Evolutionary conservation across 1,139 yeast genomes (phyloP), one percentile per base, ranked within the genome.

Genomic region (Hyphopichia pseudoburtonii): DNA sequence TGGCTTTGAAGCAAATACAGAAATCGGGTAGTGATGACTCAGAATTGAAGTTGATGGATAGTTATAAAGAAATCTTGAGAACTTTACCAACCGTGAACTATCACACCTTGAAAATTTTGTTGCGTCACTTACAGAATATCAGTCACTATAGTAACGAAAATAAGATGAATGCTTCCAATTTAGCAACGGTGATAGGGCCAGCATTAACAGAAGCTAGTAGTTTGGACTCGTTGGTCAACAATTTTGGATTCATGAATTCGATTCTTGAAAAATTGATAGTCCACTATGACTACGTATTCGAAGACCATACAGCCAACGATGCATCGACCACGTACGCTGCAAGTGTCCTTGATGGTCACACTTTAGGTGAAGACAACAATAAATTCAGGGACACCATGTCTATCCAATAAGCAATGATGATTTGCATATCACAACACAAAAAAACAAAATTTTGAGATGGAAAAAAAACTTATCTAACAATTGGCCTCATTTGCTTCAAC

Each of bases 141-240:
- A 76, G 81, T 33, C 66, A 65, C 41, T 76, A 75, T 51, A 78
- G 82, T 36, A 80, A 71, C n/a, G 61, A 62, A 30, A 86, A 86
- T 62, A 78, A 81, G 52, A 86, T 86, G 95, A 85, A 82, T 42
- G 76, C 89, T 3, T 82, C 86, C 7, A 86, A 86, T 53, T 64
- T 86, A 51, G 92, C 95, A 9, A 86, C 89, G 40, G 95, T 86
- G 16, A 68, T 78, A 44, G 82, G 82, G 1, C 82, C 82, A 2
- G 78, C 81, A 4, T 67, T 78, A 38, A 76, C 80, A 3, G 83
- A 78, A 46, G 79, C 81, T n/a, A 69, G 78, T 46, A 63, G 59
- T 32, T 69, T 78, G 38, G 77, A 72, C 22, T 57, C 70, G n/a
- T 60, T 74, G 48, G 66, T 73, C 30, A 67, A 66, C 41, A 72